phyloP scores from a whole-genome alignment of 2,329 filamentous ascomycete genomes.

The Xylariaceae sp. region DNA sequence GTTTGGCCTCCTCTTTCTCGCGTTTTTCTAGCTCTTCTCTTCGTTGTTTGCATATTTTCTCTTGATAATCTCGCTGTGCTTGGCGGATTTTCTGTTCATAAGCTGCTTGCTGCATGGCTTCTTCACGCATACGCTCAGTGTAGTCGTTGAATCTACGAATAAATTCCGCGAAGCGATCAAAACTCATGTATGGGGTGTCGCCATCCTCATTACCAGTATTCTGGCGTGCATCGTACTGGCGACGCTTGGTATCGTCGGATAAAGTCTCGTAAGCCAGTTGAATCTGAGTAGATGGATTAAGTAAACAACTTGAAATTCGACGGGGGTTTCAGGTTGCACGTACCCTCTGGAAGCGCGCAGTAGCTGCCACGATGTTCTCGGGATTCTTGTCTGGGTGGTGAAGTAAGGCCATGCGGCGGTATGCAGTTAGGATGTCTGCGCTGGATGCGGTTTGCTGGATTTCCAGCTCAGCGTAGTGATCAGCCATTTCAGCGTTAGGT shows the following conservation, averaged over 20 bases:
- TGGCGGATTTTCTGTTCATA: no score
- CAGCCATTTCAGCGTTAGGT: conserved; percentile 12
- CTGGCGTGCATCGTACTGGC: conserved; percentile 29
- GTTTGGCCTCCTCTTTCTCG: not conserved
- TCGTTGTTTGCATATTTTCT: no score
- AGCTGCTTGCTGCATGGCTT: no score
- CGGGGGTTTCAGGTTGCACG: not conserved
- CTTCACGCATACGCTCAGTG: not conserved
- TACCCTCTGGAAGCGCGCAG: conserved; percentile 36
- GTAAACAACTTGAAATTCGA: not conserved
- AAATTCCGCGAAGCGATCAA: no score
- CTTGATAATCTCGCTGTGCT: no score
- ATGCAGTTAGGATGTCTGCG: conserved; percentile 34
- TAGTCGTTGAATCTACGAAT: no score
- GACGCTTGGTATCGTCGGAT: conserved; percentile 29
- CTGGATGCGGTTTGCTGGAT: conserved; percentile 30
- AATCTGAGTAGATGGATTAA: conserved; percentile 26
- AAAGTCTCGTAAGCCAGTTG: conserved; percentile 38
- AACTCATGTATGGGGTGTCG: no score
- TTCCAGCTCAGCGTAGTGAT: conserved; percentile 38
- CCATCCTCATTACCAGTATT: no score
- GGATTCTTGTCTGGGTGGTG: conserved; percentile 41
- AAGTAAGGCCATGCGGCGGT: conserved; percentile 33
- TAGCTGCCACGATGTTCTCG: conserved; percentile 30
- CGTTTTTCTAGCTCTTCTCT: not conserved